phyloP scores from a whole-genome alignment of 2,329 filamentous ascomycete species.

The Neopestalotiopsis sp. region DNA sequence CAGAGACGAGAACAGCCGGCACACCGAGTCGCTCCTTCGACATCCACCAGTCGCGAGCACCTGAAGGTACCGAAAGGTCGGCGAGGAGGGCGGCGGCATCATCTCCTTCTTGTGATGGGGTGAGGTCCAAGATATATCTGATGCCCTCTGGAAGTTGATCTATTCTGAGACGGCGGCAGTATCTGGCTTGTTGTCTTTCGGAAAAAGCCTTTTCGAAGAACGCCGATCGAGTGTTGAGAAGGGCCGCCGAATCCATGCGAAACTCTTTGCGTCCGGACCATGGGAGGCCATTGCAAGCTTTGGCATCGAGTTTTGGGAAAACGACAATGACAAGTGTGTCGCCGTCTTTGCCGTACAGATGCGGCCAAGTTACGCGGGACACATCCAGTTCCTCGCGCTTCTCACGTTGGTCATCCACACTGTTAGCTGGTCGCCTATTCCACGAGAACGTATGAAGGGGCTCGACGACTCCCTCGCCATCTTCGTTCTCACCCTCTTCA shows the following conservation, averaged over 20 bases:
- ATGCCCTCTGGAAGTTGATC: conserved; percentile 41
- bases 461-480: too few species aligned
- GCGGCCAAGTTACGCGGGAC: background rate
- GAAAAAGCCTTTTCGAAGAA: background rate
- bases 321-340: conserved; percentile 8
- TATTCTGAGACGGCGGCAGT: background rate
- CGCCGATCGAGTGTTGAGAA: background rate
- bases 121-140: conserved; percentile 67
- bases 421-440: too few species aligned
- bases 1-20: conserved; percentile 46
- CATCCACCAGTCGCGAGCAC: conserved; percentile 61
- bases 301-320: background rate
- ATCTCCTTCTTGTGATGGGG: conserved; percentile 65
- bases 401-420: background rate
- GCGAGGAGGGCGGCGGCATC: conserved; percentile 65
- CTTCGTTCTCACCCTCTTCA: too few species aligned
- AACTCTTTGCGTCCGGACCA: conserved; percentile 2
- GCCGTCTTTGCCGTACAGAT: background rate
- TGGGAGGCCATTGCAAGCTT: background rate
- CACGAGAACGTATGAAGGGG: too few species aligned
- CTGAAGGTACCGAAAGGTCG: conserved; percentile 61
- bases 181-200: background rate
- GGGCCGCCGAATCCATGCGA: background rate
- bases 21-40: conserved; percentile 44
- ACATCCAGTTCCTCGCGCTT: background rate